A percentile compares a stretch with the other conserved stretches of the same genome.
These are phyloP conservation scores for Tuber melanosporum DNA, from an alignment of 495 filamentous ascomycete genomes.

Conservation along the genomic window DNA sequence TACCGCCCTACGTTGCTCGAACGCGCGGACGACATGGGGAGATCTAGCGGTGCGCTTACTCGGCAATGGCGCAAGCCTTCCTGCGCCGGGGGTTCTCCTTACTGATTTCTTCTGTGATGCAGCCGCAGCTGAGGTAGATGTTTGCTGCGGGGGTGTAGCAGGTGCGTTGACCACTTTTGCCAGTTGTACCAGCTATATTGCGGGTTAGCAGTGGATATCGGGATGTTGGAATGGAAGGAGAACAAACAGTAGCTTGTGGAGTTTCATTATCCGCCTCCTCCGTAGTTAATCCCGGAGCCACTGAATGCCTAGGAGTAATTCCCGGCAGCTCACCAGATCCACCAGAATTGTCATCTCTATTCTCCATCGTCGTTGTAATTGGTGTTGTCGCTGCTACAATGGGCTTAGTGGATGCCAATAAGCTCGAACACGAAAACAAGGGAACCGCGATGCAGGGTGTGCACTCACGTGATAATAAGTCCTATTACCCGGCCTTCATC, in stretches of 20 bases:
- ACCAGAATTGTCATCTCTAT: not conserved
- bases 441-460: not conserved
- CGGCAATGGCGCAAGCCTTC: slow-evolving; percentile 28
- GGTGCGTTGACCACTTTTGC: slow-evolving; percentile 25
- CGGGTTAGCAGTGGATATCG: not conserved
- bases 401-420: not conserved
- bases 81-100: slow-evolving; percentile 36
- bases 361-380: not conserved
- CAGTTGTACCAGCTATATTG: slow-evolving; percentile 15
- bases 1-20: slow-evolving; percentile 24
- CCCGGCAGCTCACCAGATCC: not conserved
- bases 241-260: slow-evolving; percentile 4
- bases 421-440: not conserved
- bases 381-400: not conserved
- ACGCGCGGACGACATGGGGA: slow-evolving; percentile 33
- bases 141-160: slow-evolving; percentile 26
- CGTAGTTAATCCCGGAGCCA: not conserved
- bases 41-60: slow-evolving; percentile 32
- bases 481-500: not conserved
- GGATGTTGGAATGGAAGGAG: not conserved
- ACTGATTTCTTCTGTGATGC: slow-evolving; percentile 19
- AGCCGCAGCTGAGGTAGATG: not conserved
- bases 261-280: slow-evolving; percentile 19
- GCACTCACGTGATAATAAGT: not conserved
- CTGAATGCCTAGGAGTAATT: not conserved